phyloP scores from a whole-genome alignment of 2,329 filamentous ascomycete genomes.

The Arthrobotrys musiformis region DNA sequence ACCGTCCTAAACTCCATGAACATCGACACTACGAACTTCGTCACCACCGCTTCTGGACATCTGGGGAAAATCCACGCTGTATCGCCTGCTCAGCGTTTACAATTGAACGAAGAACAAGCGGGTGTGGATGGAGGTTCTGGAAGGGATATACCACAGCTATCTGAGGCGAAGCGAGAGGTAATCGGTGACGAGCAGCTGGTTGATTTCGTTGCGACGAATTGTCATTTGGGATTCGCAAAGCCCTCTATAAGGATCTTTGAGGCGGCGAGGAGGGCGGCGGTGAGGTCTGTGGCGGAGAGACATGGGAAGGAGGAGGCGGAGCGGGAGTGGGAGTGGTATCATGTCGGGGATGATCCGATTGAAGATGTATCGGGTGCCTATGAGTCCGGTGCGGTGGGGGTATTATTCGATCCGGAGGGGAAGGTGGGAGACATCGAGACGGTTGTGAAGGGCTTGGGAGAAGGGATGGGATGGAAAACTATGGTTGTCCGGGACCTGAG shows the following conservation, averaged over 20 bases:
- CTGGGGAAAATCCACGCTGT: too few relatives aligned
- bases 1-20: constrained; percentile 68
- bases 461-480: constrained; percentile 1
- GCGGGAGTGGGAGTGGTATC: constrained; percentile 64
- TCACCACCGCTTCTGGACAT: too few relatives aligned
- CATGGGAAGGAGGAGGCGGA: constrained; percentile 47
- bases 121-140: constrained; percentile 56
- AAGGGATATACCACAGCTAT: background rate
- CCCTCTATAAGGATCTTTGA: constrained; percentile 70
- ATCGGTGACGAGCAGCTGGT: constrained; percentile 60
- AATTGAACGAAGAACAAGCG: background rate
- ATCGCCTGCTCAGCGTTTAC: too few relatives aligned
- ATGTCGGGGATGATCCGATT: constrained; percentile 68
- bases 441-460: background rate
- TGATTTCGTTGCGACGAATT: constrained; percentile 72
- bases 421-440: background rate
- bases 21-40: background rate
- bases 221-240: constrained; percentile 72
- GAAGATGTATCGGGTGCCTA: constrained; percentile 73
- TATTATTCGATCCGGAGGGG: constrained; percentile 63
- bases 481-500: constrained; percentile 25
- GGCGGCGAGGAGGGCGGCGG: constrained; percentile 64
- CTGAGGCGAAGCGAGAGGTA: constrained; percentile 10
- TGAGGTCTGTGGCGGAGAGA: constrained; percentile 5
- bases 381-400: constrained; percentile 70